phyloP scores from a whole-genome alignment of 1,284 basidiomycete genomes.

The Ganoderma lucidum region DNA sequence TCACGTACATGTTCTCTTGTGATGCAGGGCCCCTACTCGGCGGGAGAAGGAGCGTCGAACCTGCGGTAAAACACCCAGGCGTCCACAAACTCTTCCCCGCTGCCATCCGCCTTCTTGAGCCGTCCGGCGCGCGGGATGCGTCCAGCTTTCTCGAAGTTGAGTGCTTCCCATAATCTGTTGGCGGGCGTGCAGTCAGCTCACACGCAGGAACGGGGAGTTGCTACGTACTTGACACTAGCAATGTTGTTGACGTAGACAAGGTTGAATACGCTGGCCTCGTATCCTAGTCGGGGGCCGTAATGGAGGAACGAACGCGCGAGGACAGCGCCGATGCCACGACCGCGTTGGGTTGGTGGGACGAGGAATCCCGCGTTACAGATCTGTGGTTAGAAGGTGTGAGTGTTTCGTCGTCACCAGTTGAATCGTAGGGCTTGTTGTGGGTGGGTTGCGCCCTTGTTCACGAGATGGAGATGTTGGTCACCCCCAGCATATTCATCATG shows the following conservation, averaged over 20 bases:
- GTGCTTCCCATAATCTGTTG: slow-evolving; percentile 83
- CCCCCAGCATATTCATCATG: too few species aligned
- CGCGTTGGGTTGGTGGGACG: slow-evolving; percentile 74
- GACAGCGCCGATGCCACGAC: slow-evolving; percentile 73
- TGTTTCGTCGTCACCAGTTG: neutral
- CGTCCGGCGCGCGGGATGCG: slow-evolving; percentile 87
- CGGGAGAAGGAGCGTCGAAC: slow-evolving; percentile 51
- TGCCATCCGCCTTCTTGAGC: slow-evolving; percentile 68
- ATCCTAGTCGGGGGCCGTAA: slow-evolving; percentile 84
- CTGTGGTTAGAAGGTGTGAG: slow-evolving; percentile 45
- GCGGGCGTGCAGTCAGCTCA: neutral
- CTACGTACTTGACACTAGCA: slow-evolving; percentile 66
- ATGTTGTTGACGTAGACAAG: slow-evolving; percentile 88
- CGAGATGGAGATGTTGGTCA: too few species aligned
- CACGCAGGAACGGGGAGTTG: neutral
- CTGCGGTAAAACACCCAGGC: slow-evolving; percentile 88
- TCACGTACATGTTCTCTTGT: slow-evolving; percentile 4
- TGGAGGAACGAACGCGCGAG: slow-evolving; percentile 85
- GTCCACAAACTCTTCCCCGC: slow-evolving; percentile 88
- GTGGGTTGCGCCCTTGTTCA: too few species aligned
- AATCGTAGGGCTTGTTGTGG: neutral
- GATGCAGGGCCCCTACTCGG: slow-evolving; percentile 10
- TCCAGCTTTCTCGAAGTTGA: slow-evolving; percentile 87
- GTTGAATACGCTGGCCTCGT: slow-evolving; percentile 92
- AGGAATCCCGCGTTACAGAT: slow-evolving; percentile 93